phyloP scores from a whole-genome alignment of 2,329 filamentous ascomycete genomes.

The Pseudonectria buxi region DNA sequence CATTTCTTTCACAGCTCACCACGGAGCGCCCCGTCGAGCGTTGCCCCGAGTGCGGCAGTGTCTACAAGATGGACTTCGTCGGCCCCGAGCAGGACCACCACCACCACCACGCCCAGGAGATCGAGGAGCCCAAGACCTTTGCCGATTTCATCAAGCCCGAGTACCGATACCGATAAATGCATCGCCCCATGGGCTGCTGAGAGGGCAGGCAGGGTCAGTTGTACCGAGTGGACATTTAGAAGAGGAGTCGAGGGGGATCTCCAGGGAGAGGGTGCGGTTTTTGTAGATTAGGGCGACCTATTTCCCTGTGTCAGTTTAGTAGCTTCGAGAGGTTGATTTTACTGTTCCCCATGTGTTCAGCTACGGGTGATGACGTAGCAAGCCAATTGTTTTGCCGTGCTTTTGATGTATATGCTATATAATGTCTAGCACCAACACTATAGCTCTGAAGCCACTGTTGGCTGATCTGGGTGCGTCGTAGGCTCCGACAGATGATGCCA shows the following conservation, averaged over 20 bases:
- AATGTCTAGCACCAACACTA: too few relatives aligned
- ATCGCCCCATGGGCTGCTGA: slow-evolving; percentile 7
- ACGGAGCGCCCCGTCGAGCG: slow-evolving; percentile 87
- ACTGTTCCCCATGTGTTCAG: slow-evolving; percentile 1
- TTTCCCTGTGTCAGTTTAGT: slow-evolving; percentile 31
- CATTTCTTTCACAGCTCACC: slow-evolving; percentile 53
- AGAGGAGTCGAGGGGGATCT: slow-evolving; percentile 13
- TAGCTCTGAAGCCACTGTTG: background rate
- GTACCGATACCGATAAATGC: slow-evolving; percentile 65
- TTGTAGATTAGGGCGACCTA: slow-evolving; percentile 37
- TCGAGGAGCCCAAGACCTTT: slow-evolving; percentile 90
- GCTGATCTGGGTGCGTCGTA: too few relatives aligned
- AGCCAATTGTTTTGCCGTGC: background rate
- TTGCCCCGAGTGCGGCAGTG: slow-evolving; percentile 92
- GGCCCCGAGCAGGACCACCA: slow-evolving; percentile 72
- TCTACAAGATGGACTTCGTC: slow-evolving; percentile 97
- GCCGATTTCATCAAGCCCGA: slow-evolving; percentile 93
- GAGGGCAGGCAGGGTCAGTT: slow-evolving; percentile 10
- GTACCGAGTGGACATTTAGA: slow-evolving; percentile 21
- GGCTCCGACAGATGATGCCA: too few relatives aligned
- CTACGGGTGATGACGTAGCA: background rate
- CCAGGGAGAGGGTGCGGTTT: slow-evolving; percentile 19
- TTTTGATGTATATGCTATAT: too few relatives aligned
- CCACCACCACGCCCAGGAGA: slow-evolving; percentile 52
- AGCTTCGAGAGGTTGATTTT: slow-evolving; percentile 23